A percentile compares a stretch with the other conserved stretches of the same genome.
Evolutionary conservation across 768 basidiomycete genomes (phyloP).

Genomic region (Pisolithus orientalis): DNA sequence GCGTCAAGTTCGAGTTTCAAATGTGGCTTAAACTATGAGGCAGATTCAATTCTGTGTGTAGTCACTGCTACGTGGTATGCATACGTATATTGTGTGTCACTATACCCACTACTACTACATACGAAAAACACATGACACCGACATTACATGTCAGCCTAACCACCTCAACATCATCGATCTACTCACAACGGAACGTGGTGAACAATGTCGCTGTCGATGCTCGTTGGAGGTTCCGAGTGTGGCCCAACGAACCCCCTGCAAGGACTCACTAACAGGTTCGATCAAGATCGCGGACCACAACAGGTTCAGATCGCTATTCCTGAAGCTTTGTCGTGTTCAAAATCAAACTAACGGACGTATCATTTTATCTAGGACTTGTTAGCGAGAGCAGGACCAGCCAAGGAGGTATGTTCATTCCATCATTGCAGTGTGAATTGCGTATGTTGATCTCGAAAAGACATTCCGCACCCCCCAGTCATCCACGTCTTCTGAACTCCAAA

Average conservation of each 20-base stretch:
- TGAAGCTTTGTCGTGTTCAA: not conserved
- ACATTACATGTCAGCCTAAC: not conserved
- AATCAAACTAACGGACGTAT: not conserved
- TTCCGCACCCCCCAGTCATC: slow-evolving; percentile 53
- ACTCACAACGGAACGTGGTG: not conserved
- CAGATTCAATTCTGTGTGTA: too few relatives aligned
- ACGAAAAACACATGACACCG: not conserved
- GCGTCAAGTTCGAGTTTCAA: slow-evolving; percentile 84
- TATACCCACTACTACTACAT: too few relatives aligned
- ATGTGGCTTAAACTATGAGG: slow-evolving; percentile 71
- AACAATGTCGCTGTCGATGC: slow-evolving; percentile 73
- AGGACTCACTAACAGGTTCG: slow-evolving; percentile 71
- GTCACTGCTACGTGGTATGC: too few relatives aligned
- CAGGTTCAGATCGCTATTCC: slow-evolving; percentile 44
- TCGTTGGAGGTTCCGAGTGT: slow-evolving; percentile 69
- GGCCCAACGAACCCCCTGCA: slow-evolving; percentile 83
- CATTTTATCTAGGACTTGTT: slow-evolving; percentile 56
- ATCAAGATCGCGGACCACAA: slow-evolving; percentile 70
- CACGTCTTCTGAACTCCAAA: slow-evolving; percentile 37
- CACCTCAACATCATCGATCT: not conserved
- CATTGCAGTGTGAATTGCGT: too few relatives aligned
- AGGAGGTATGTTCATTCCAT: slow-evolving; percentile 40
- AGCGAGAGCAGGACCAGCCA: slow-evolving; percentile 54
- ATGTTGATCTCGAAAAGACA: slow-evolving; percentile 29
- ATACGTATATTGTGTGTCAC: too few relatives aligned